Conservation (phyloP, 257 asterid species). For the Euphrasia confusa region DNA sequence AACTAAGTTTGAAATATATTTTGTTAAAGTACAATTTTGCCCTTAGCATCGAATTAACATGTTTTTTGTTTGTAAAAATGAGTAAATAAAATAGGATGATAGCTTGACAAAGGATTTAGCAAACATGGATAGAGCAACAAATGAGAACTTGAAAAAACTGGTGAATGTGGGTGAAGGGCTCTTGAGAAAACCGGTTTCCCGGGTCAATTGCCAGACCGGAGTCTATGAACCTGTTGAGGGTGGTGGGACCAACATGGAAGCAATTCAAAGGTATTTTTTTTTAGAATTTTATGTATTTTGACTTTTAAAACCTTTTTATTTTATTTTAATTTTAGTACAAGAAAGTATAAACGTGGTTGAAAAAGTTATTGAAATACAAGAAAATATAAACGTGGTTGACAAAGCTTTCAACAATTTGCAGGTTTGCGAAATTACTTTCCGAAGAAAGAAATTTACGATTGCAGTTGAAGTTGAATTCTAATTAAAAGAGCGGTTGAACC, state of each 20-base stretch:
- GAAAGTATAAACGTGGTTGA: no score
- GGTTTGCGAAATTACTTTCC: conserved; percentile 51
- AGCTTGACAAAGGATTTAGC: conserved; percentile 35
- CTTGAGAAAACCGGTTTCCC: conserved; percentile 40
- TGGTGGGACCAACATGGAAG: conserved; percentile 49
- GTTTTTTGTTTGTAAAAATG: neutral
- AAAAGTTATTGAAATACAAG: no score
- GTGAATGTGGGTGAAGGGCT: conserved; percentile 47
- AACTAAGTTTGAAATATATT: no score
- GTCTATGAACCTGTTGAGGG: conserved; percentile 32
- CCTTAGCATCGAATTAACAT: no score
- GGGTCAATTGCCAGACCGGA: conserved; percentile 40
- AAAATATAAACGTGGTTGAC: no score
- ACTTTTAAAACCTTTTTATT: no score
- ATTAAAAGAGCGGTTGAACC: neutral
- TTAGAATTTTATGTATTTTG: no score
- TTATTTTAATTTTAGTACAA: no score
- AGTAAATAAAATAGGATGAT: conserved; percentile 32
- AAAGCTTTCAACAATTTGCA: conserved; percentile 2
- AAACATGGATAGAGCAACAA: conserved; percentile 39
- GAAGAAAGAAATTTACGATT: conserved; percentile 40
- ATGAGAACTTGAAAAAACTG: conserved; percentile 40
- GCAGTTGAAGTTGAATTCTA: conserved; percentile 11
- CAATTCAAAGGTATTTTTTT: conserved; percentile 30
- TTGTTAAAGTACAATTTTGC: neutral